These are phyloP conservation scores for Ogataea pilisensis DNA, from an alignment of 805 yeast species.

Conservation along the genomic window DNA sequence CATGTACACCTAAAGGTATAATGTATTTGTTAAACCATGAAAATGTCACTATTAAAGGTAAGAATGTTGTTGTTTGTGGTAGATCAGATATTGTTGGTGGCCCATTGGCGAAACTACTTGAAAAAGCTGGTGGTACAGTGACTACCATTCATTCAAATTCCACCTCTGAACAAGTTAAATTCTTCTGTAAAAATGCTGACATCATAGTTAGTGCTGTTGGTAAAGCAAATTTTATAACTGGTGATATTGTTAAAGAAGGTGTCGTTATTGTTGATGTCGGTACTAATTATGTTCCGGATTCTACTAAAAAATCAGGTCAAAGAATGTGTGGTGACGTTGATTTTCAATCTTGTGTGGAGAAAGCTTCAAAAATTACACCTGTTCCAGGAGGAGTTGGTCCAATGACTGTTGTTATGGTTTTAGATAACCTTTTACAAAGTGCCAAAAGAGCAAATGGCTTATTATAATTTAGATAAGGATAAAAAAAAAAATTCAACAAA, in stretches of 20 bases:
- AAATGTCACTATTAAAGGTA: constrained; percentile 66
- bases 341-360: constrained; percentile 57
- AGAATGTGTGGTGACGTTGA: constrained; percentile 95
- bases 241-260: constrained; percentile 82
- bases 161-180: constrained; percentile 48
- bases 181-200: constrained; percentile 64
- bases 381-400: constrained; percentile 99
- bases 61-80: constrained; percentile 87
- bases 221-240: constrained; percentile 75
- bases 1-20: constrained; percentile 95
- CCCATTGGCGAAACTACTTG: constrained; percentile 83
- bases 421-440: constrained; percentile 76
- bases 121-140: constrained; percentile 80
- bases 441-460: constrained; percentile 40
- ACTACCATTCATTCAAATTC: constrained; percentile 81
- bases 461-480: background rate
- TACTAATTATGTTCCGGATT: constrained; percentile 80
- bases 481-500: constrained; percentile 1
- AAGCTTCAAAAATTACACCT: constrained; percentile 78
- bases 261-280: constrained; percentile 93
- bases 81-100: constrained; percentile 95
- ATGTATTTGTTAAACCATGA: constrained; percentile 73
- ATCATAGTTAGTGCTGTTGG: constrained; percentile 93
- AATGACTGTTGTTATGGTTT: constrained; percentile 96
- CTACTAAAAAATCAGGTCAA: constrained; percentile 68